Evolutionary conservation across 2,329 filamentous ascomycete genomes (phyloP).

Genomic region (Phaeosphaeria sp.): DNA sequence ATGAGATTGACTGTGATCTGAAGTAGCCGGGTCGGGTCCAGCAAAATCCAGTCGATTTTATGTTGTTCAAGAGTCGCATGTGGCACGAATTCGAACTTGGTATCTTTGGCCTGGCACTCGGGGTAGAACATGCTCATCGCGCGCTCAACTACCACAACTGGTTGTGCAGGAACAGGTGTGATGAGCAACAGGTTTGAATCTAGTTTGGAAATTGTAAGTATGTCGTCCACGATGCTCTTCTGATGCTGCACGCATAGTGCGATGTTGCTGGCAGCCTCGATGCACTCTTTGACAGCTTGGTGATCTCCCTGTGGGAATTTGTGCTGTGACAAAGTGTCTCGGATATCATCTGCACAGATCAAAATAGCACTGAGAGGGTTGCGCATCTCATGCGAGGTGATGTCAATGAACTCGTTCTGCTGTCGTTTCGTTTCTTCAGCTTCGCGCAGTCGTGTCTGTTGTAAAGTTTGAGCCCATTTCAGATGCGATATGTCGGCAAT

Average conservation of each 20-base stretch:
- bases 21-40: slow-evolving; percentile 52
- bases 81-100: slow-evolving; percentile 36
- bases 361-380: slow-evolving; percentile 43
- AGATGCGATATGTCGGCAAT: slow-evolving; percentile 43
- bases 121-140: slow-evolving; percentile 49
- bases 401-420: slow-evolving; percentile 47
- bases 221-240: slow-evolving; percentile 45
- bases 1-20: slow-evolving; percentile 53
- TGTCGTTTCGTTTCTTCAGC: slow-evolving; percentile 43
- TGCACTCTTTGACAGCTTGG: slow-evolving; percentile 26
- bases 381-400: slow-evolving; percentile 47
- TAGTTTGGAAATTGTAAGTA: slow-evolving; percentile 42
- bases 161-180: slow-evolving; percentile 48
- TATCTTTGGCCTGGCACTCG: slow-evolving; percentile 40
- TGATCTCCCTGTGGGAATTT: slow-evolving; percentile 21
- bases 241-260: slow-evolving; percentile 48
- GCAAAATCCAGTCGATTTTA: slow-evolving; percentile 48
- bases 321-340: slow-evolving; percentile 30
- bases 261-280: slow-evolving; percentile 49
- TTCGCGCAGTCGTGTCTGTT: slow-evolving; percentile 34
- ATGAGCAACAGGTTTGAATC: slow-evolving; percentile 41
- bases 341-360: slow-evolving; percentile 43
- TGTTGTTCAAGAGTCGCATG: slow-evolving; percentile 45
- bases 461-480: slow-evolving; percentile 46
- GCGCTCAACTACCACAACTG: slow-evolving; percentile 41